These are phyloP conservation scores for Lichtheimia hyalospora DNA, from an alignment of 371 early-diverging fungal genomes.

Conservation along the genomic window DNA sequence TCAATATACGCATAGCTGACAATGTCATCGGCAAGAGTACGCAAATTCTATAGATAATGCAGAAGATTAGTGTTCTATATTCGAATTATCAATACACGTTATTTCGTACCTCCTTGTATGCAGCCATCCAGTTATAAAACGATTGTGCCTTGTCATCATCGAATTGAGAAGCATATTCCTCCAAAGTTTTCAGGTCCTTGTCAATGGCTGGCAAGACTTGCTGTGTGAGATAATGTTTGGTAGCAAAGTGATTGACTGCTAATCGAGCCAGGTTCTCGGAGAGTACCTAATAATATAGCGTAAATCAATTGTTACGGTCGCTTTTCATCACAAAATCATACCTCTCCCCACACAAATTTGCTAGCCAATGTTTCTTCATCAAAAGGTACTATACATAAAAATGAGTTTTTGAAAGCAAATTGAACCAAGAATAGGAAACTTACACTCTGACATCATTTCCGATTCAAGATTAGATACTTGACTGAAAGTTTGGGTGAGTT, in stretches of 20 bases:
- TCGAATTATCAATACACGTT: not conserved
- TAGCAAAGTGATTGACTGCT: conserved; percentile 69
- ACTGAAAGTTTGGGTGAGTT: conserved; percentile 53
- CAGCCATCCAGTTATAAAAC: conserved; percentile 35
- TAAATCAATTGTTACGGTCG: not conserved
- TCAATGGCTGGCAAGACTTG: conserved; percentile 66
- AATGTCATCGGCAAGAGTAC: conserved; percentile 37
- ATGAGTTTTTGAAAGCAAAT: not conserved
- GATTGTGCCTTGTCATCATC: conserved; percentile 14
- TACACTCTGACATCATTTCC: conserved; percentile 62
- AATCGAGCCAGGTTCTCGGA: conserved; percentile 67
- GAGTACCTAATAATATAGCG: conserved; percentile 23
- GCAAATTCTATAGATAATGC: conserved; percentile 22
- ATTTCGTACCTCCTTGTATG: conserved; percentile 37
- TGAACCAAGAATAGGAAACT: conserved; percentile 4
- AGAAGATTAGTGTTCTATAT: not conserved
- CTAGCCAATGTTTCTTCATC: conserved; percentile 58
- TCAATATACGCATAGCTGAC: conserved; percentile 56
- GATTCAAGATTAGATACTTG: conserved; percentile 59
- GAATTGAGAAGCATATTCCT: conserved; percentile 25
- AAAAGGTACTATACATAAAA: conserved; percentile 22
- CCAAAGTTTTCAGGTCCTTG: conserved; percentile 49
- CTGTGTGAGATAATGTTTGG: conserved; percentile 62
- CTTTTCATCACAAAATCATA: conserved; percentile 14
- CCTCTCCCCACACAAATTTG: conserved; percentile 74